A percentile compares a stretch with the other conserved stretches of the same genome.
These are phyloP conservation scores for Collybia nuda DNA, from an alignment of 768 basidiomycete genomes.

Conservation along the genomic window DNA sequence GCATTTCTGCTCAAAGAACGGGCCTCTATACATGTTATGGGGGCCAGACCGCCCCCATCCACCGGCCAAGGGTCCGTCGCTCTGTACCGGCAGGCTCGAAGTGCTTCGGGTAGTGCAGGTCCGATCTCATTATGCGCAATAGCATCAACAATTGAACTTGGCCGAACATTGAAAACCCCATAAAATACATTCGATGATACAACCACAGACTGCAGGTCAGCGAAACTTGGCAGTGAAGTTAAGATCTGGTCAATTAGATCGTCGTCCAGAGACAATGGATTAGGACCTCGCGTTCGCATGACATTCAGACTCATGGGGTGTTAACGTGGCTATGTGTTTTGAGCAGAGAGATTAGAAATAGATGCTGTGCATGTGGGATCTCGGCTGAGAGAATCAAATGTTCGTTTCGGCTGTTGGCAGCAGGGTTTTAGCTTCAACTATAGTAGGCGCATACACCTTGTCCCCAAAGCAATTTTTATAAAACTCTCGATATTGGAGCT, in stretches of 20 bases:
- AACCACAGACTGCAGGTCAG: conserved; percentile 21
- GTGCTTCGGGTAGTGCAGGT: conserved; percentile 26
- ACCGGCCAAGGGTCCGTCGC: conserved; percentile 8
- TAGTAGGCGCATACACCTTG: no score
- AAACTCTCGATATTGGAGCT: no score
- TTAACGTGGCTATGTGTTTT: no score
- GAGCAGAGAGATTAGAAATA: no score
- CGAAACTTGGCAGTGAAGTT: conserved; percentile 23
- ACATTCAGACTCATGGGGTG: no score
- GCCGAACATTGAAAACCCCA: conserved; percentile 23
- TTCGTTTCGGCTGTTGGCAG: no score
- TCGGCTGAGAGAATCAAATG: no score
- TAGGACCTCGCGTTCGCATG: conserved; percentile 8
- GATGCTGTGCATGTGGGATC: no score
- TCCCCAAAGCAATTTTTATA: no score
- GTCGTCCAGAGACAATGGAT: conserved; percentile 21
- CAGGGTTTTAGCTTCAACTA: no score
- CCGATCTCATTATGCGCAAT: conserved; percentile 28
- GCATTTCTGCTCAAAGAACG: conserved; percentile 21
- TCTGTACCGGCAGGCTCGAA: conserved; percentile 20
- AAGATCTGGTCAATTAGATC: conserved; percentile 31
- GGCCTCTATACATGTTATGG: conserved; percentile 19
- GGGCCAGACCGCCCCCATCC: conserved; percentile 9
- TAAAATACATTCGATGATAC: conserved; percentile 29
- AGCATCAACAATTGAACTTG: conserved; percentile 26